These are phyloP conservation scores for Nannochloropsis gaditana DNA, from an alignment of 108 stramenopile species.

Conservation along the genomic window DNA sequence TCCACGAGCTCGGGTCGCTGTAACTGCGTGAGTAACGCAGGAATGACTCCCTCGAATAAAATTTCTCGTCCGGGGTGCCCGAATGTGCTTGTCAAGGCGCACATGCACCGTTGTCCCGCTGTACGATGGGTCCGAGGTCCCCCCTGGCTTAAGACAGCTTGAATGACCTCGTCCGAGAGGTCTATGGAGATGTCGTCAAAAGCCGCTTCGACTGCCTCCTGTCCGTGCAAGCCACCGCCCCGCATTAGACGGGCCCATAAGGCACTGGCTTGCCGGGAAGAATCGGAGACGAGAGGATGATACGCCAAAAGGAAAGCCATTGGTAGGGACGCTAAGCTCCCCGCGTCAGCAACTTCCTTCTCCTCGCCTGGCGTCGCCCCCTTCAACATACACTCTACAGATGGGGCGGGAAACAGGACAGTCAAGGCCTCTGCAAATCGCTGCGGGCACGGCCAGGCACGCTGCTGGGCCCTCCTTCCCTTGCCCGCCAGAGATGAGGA, in stretches of 20 bases:
- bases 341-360: background rate
- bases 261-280: background rate
- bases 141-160: background rate
- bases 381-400: background rate
- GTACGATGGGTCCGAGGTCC: background rate
- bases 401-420: background rate
- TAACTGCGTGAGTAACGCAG: background rate
- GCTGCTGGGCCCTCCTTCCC: background rate
- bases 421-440: background rate
- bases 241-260: background rate
- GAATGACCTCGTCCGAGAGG: conserved; percentile 10
- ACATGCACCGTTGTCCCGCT: background rate
- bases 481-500: background rate
- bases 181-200: background rate
- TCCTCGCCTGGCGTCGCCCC: background rate
- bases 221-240: background rate
- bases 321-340: background rate
- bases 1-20: conserved; percentile 7
- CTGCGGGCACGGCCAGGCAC: background rate
- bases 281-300: background rate
- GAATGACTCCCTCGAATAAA: background rate
- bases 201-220: background rate
- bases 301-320: background rate
- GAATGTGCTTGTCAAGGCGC: background rate
- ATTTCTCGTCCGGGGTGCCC: background rate